Evolutionary conservation across 306 rosid genomes (phyloP).

Genomic region (Cicer pinnatifidum): DNA sequence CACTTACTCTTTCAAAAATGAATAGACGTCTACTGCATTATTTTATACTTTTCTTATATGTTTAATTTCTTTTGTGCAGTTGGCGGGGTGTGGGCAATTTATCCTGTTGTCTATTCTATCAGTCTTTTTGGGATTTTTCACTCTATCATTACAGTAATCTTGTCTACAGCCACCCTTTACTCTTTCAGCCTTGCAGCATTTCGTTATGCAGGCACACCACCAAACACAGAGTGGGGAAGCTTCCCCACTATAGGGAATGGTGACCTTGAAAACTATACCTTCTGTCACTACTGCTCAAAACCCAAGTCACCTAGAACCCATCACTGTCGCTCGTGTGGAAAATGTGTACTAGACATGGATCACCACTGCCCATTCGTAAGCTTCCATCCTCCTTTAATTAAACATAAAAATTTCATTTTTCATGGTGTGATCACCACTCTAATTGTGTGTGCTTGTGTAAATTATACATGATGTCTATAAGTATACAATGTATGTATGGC

Average conservation of each 20-base stretch:
- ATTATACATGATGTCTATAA: slow-evolving; percentile 10
- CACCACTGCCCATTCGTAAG: slow-evolving; percentile 99
- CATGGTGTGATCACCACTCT: background rate
- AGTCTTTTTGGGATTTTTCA: slow-evolving; percentile 70
- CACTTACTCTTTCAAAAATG: slow-evolving; percentile 20
- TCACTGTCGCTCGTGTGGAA: slow-evolving; percentile 87
- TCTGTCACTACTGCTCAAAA: slow-evolving; percentile 77
- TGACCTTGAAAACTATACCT: slow-evolving; percentile 80
- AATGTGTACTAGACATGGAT: slow-evolving; percentile 92
- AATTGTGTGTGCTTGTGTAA: background rate
- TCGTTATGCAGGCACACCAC: slow-evolving; percentile 79
- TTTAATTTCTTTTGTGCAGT: slow-evolving; percentile 57
- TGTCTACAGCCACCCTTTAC: slow-evolving; percentile 68
- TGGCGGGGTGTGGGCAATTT: slow-evolving; percentile 88
- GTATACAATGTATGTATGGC: background rate
- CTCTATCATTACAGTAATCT: slow-evolving; percentile 53
- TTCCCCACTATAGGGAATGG: slow-evolving; percentile 82
- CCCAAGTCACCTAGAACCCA: slow-evolving; percentile 91
- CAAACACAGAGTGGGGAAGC: slow-evolving; percentile 77
- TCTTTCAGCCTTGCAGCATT: slow-evolving; percentile 78
- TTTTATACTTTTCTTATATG: slow-evolving; percentile 30
- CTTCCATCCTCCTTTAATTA: slow-evolving; percentile 43
- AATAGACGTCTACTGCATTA: slow-evolving; percentile 9
- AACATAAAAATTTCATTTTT: slow-evolving; percentile 18
- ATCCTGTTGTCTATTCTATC: slow-evolving; percentile 66